Base-by-base conservation (phyloP, 441 rosid genomes). In the Theobroma grandiflorum region DNA sequence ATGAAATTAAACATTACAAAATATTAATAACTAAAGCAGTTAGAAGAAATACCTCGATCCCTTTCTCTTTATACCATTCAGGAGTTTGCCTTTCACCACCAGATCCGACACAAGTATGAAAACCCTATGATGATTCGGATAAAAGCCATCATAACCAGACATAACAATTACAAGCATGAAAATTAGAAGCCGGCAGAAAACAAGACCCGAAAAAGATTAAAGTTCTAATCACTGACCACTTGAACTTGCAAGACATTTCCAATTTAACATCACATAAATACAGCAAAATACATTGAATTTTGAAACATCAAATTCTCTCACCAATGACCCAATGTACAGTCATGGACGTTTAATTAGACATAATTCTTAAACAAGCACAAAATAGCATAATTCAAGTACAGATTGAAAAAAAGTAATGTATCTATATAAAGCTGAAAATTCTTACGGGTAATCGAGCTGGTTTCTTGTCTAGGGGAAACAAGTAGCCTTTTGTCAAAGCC, bases 21-120 rank as follows among this genome's bases (percentile, higher is more conserved):
- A 49, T 59, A 59, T n/a, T 49, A 65, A 49, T 4, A 55, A 20
- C 49, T 58, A 63, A 42, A 45, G 10, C 37, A 5, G 37, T n/a
- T 38, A 74, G 26, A 47, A 67, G 37, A 53, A 68, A 59, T 77
- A 96, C 99, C 98, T 96, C 97, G 75, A 96, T 96, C 63, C 99
- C 98, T 88, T 96, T 96, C 90, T 94, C 95, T 82, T 92, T 89
- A 74, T 94, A 96, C 98, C 97, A 94, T 8, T 94, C 97, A 0
- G 97, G 93, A 81, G 94, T 93, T 85, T 94, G 98, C 81, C 98
- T 92, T 78, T 94, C 97, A 33, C 97, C 99, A 61, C 97, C 98
- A 78, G 96, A 90, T 79, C 99, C 97, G 86, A 96, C 98, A 84
- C 99, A 93, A 71, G 99, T 96, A 82, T 94, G 99, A 87, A 96